phyloP scores from a whole-genome alignment of 2,329 filamentous ascomycete genomes.

The Purpureocillium lavendulum region DNA sequence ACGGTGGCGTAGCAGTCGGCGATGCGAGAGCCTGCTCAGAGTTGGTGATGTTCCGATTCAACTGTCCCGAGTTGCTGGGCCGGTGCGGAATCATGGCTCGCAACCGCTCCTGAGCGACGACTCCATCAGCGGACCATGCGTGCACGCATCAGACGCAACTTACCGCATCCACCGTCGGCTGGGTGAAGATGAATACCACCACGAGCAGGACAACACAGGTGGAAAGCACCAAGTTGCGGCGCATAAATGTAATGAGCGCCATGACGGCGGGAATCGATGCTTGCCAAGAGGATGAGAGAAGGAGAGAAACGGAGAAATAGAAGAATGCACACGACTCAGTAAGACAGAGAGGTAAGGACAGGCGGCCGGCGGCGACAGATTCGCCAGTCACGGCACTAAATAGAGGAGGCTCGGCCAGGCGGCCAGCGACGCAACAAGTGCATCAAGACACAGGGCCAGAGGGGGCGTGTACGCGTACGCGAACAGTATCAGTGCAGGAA shows the following conservation, averaged over 20 bases:
- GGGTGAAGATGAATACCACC: not conserved
- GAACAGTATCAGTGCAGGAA: too few relatives aligned
- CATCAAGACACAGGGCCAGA: too few relatives aligned
- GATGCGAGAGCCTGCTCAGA: not conserved
- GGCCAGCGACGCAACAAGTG: too few relatives aligned
- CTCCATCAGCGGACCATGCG: too few relatives aligned
- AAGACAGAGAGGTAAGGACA: too few relatives aligned
- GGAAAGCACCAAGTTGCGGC: not conserved
- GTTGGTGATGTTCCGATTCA: not conserved
- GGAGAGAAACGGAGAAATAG: too few relatives aligned
- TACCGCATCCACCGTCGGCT: not conserved
- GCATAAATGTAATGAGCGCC: not conserved
- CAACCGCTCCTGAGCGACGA: not conserved
- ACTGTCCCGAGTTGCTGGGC: not conserved
- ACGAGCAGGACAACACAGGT: not conserved
- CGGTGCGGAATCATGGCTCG: not conserved
- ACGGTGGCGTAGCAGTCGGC: not conserved
- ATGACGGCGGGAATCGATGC: not conserved
- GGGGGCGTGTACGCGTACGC: too few relatives aligned
- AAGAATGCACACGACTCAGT: too few relatives aligned
- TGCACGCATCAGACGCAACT: not conserved
- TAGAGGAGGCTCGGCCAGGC: too few relatives aligned
- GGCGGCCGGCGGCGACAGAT: too few relatives aligned
- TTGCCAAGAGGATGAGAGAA: too few relatives aligned
- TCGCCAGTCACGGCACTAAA: too few relatives aligned